Conservation (phyloP, 352 stramenopile species). For the Thraustochytrium striatum region DNA sequence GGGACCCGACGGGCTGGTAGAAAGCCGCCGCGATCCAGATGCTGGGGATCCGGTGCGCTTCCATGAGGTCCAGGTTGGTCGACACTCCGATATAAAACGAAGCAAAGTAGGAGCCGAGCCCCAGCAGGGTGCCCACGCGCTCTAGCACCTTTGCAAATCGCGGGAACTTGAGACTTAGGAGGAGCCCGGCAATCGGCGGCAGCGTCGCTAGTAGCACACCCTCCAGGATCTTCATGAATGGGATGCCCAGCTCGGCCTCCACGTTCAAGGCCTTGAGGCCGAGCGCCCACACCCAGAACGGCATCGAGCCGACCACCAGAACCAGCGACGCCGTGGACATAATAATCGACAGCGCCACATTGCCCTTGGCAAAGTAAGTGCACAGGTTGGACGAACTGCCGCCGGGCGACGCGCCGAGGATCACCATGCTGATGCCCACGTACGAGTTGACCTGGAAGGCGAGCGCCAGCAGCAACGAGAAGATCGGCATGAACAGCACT, state of each 20-base stretch:
- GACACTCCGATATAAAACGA: not conserved
- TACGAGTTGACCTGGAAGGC: not conserved
- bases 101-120: not conserved
- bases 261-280: not conserved
- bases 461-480: not conserved
- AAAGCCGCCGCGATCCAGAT: not conserved
- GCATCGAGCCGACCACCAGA: slow-evolving; percentile 25
- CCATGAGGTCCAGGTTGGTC: not conserved
- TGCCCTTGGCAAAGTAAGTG: slow-evolving; percentile 79
- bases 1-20: not conserved
- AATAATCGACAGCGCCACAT: slow-evolving; percentile 75
- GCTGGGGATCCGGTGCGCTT: not conserved
- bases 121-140: not conserved
- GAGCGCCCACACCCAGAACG: slow-evolving; percentile 16
- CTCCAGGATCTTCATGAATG: not conserved
- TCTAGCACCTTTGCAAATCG: not conserved
- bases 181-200: not conserved
- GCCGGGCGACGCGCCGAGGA: slow-evolving; percentile 15
- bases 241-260: not conserved
- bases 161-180: not conserved
- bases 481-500: slow-evolving; percentile 30
- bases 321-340: slow-evolving; percentile 68
- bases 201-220: slow-evolving; percentile 3
- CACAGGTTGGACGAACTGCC: slow-evolving; percentile 68
- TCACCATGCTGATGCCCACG: not conserved